Evolutionary conservation across 2,329 filamentous ascomycete genomes (phyloP).

Genomic region (Magnaporthiopsis rhizophila): DNA sequence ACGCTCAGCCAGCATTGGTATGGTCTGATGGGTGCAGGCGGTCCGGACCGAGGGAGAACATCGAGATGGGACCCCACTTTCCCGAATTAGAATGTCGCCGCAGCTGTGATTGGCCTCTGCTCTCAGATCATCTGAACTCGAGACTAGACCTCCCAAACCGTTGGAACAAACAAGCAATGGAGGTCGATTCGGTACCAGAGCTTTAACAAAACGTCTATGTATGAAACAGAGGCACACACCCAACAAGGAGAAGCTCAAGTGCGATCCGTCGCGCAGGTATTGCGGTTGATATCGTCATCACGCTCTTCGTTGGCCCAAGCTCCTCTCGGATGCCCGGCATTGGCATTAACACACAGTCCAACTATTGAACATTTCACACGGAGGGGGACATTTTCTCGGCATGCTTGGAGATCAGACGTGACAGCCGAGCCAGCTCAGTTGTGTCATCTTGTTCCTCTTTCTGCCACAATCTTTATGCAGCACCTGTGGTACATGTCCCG

Average conservation of each 20-base stretch:
- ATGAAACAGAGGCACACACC: neutral
- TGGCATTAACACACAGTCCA: too few relatives aligned
- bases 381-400: too few relatives aligned
- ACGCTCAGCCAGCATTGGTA: neutral
- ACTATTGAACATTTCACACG: too few relatives aligned
- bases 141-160: neutral
- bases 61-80: neutral
- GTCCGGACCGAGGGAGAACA: neutral
- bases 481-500: neutral
- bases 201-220: neutral
- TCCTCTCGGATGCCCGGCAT: too few relatives aligned
- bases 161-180: neutral
- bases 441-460: neutral
- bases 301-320: too few relatives aligned
- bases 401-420: too few relatives aligned
- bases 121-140: neutral
- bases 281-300: too few relatives aligned
- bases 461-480: neutral
- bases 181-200: neutral
- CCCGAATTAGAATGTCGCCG: neutral
- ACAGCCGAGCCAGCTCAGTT: neutral
- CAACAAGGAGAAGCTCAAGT: neutral
- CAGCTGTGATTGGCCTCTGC: neutral
- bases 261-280: too few relatives aligned
- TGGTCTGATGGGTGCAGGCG: neutral